Conservation (phyloP, 192 early-diverging fungal genomes). For the Borealophlyctis nickersoniae region DNA sequence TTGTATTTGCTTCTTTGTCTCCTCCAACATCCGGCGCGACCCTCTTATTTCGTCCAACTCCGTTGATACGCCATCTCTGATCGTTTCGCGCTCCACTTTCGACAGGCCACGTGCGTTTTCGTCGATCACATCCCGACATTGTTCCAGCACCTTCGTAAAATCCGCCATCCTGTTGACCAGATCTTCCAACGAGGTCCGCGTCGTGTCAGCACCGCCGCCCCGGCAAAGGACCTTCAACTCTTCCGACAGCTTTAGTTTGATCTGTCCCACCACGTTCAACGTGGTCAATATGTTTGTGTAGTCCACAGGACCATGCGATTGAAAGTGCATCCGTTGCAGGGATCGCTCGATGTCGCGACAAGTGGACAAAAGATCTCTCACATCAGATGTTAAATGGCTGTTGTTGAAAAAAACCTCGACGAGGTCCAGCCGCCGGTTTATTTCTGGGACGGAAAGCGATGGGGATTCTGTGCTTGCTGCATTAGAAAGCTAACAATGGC, state of each 20-base stretch:
- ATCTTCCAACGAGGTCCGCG: too few species aligned
- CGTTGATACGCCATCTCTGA: conserved; percentile 17
- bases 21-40: not conserved
- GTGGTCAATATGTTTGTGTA: conserved; percentile 25
- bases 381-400: conserved; percentile 50
- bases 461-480: conserved; percentile 72
- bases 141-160: conserved; percentile 3
- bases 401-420: conserved; percentile 67
- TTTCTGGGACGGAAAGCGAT: conserved; percentile 56
- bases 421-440: conserved; percentile 70
- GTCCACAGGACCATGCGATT: conserved; percentile 25
- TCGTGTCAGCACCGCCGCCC: conserved; percentile 21
- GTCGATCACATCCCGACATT: conserved; percentile 10
- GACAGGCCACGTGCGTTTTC: conserved; percentile 12
- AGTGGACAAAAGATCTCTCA: conserved; percentile 41
- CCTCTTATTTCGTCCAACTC: conserved; percentile 24
- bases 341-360: conserved; percentile 35
- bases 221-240: conserved; percentile 24
- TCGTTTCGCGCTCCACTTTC: conserved; percentile 17
- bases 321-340: conserved; percentile 38
- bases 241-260: too few species aligned
- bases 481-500: too few species aligned
- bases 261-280: conserved; percentile 5
- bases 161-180: not conserved
- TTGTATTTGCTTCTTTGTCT: not conserved